Percentiles rank a stretch among this genome's conserved stretches.
Evolutionary conservation across 148 eudicot species (phyloP).

Genomic region (Mesembryanthemum crystallinum): DNA sequence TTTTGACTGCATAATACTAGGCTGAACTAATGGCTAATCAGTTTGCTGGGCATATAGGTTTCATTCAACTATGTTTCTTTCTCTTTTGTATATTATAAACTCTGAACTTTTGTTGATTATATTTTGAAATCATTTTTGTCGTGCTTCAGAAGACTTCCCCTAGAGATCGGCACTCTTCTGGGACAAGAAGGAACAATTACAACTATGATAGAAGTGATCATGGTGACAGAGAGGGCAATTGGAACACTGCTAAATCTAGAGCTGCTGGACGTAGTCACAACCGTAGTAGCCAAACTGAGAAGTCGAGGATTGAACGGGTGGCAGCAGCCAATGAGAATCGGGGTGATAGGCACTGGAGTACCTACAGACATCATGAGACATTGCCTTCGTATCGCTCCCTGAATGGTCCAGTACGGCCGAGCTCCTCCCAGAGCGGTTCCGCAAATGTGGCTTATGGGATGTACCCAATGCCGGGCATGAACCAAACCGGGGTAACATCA

Average conservation of each 20-base stretch:
- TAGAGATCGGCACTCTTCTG: constrained; percentile 66
- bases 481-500: constrained; percentile 40
- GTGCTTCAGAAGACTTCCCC: constrained; percentile 56
- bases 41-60: neutral
- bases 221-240: constrained; percentile 71
- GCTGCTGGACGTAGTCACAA: constrained; percentile 47
- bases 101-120: neutral
- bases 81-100: neutral
- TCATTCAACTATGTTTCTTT: neutral
- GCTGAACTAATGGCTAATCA: neutral
- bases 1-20: neutral
- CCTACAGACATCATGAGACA: constrained; percentile 47
- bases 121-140: neutral
- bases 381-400: constrained; percentile 48
- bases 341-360: constrained; percentile 57
- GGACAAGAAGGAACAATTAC: constrained; percentile 60
- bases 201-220: constrained; percentile 68
- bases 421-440: constrained; percentile 44
- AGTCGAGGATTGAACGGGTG: constrained; percentile 49
- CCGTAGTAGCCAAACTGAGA: constrained; percentile 61
- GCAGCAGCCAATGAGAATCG: constrained; percentile 41
- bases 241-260: constrained; percentile 69
- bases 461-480: constrained; percentile 50
- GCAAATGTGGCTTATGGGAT: constrained; percentile 51
- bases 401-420: constrained; percentile 49